Evolutionary conservation across 176 grass and related monocot species (phyloP), one percentile per base, ranked within the genome.

Genomic region (Otatea glauca): DNA sequence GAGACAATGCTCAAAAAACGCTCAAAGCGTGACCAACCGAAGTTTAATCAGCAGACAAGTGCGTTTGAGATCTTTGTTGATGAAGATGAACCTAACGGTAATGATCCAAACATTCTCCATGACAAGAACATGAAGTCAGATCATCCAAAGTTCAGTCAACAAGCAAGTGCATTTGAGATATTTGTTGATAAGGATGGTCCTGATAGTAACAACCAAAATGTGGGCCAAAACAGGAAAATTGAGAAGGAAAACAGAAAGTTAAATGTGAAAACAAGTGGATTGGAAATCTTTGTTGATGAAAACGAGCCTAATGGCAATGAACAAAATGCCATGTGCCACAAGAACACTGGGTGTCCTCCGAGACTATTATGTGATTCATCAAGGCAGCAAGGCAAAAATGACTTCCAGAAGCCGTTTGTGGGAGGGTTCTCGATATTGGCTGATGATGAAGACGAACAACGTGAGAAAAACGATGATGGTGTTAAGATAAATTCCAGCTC

Each of bases 11-110:
- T 97, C 42, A 91, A 92, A 76, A 93, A 87, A 86, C 83, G 87
- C 70, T 87, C 87, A 59, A 86, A 86, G 20, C 79, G 7, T 85
- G 76, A 58, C 72, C 84, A 88, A 85, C 20, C 87, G 83, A 87
- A 88, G 45, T 41, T 27, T 79, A 85, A 82, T 86, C 85, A 85
- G 73, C 82, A 93, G 45, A 80, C 65, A 81, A 76, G 83, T 92
- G 81, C 76, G 65, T 91, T 98, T 88, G 80, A 90, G 72, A 93
- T 98, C 65, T 98, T 87, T 85, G 80, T 92, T 62, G 93, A 98
- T 81, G 96, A 98, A 85, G 93, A 95, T 51, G 50, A 89, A 61
- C 43, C 42, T 29, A 73, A 85, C 25, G n/a, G 63, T 53, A 80
- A 21, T 66, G 84, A 70, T 53, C 45, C 83, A 49, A 83, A 87